Percentiles rank a stretch among this genome's conserved stretches.
phyloP scores from a whole-genome alignment of 495 filamentous ascomycete genomes.

The Penicillium angulare region DNA sequence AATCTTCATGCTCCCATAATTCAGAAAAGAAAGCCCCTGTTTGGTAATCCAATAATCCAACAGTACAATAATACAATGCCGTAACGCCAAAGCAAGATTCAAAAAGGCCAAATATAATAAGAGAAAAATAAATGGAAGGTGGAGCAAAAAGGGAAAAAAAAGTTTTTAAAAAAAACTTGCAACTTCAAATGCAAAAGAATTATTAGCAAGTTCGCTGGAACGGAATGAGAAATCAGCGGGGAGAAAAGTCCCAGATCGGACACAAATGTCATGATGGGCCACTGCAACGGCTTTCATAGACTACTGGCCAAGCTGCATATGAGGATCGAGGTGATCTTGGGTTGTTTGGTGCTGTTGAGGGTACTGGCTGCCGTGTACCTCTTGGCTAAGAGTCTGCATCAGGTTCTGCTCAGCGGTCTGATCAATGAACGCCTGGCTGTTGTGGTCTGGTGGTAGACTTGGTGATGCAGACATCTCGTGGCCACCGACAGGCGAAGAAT shows the following conservation, averaged over 20 bases:
- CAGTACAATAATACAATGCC: background rate
- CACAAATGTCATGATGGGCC: too few species aligned
- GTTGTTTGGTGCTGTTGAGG: slow-evolving; percentile 33
- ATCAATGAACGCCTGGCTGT: slow-evolving; percentile 35
- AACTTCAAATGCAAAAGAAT: background rate
- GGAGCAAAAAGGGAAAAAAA: background rate
- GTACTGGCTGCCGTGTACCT: slow-evolving; percentile 46
- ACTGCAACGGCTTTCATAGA: too few species aligned
- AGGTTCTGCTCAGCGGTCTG: slow-evolving; percentile 49
- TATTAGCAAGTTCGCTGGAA: background rate
- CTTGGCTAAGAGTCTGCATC: slow-evolving; percentile 49
- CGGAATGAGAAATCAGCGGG: background rate
- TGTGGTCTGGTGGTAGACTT: slow-evolving; percentile 38
- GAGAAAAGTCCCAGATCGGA: too few species aligned
- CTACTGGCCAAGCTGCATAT: slow-evolving; percentile 41
- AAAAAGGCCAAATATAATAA: background rate
- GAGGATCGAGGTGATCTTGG: slow-evolving; percentile 37
- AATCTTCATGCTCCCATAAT: too few species aligned
- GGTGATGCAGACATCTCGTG: slow-evolving; percentile 50
- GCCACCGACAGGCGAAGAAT: slow-evolving; percentile 35
- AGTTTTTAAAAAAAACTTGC: background rate
- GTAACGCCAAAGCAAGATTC: background rate
- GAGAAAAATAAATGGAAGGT: background rate
- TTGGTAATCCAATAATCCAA: background rate
- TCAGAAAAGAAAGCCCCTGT: background rate